A percentile compares a stretch with the other conserved stretches of the same genome.
These are phyloP conservation scores for Solidago caesia DNA, from an alignment of 129 eudicot species.

Conservation along the genomic window DNA sequence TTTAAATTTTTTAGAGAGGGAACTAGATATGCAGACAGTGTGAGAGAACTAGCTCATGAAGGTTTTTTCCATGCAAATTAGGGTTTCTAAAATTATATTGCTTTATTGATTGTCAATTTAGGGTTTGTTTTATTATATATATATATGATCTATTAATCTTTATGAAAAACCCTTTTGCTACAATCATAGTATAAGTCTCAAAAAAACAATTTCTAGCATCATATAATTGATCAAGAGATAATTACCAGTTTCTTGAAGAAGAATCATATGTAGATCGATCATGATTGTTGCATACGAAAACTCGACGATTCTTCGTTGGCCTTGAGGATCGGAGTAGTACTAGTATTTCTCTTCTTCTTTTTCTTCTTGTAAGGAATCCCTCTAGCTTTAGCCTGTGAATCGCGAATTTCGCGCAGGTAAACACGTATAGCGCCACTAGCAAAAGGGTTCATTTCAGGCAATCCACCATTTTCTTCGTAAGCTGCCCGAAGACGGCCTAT, in stretches of 20 bases:
- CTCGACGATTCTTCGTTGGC: conserved; percentile 39
- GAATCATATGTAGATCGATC: conserved; percentile 35
- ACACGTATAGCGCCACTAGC: conserved; percentile 71
- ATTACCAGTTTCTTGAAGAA: conserved; percentile 35
- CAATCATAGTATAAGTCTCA: background rate
- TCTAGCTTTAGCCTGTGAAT: conserved; percentile 63
- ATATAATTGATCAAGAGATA: background rate
- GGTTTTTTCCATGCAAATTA: conserved; percentile 36
- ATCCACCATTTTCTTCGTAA: conserved; percentile 71
- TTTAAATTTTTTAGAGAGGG: background rate
- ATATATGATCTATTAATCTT: conserved; percentile 13
- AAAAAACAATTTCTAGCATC: conserved; percentile 6
- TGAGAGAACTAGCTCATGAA: conserved; percentile 17
- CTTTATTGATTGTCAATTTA: conserved; percentile 21
- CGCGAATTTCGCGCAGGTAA: conserved; percentile 59
- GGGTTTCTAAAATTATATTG: conserved; percentile 32
- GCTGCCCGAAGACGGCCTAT: conserved; percentile 71
- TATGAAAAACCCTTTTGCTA: conserved; percentile 13
- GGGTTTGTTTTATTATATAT: conserved; percentile 14
- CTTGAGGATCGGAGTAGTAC: conserved; percentile 23
- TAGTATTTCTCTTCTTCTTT: conserved; percentile 54
- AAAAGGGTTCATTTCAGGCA: conserved; percentile 63
- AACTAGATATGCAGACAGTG: conserved; percentile 19
- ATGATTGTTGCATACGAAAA: conserved; percentile 45
- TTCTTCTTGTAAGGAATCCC: conserved; percentile 80